Base-by-base conservation (phyloP, 2,329 filamentous ascomycete genomes). In the Ophiosphaerella korrae region DNA sequence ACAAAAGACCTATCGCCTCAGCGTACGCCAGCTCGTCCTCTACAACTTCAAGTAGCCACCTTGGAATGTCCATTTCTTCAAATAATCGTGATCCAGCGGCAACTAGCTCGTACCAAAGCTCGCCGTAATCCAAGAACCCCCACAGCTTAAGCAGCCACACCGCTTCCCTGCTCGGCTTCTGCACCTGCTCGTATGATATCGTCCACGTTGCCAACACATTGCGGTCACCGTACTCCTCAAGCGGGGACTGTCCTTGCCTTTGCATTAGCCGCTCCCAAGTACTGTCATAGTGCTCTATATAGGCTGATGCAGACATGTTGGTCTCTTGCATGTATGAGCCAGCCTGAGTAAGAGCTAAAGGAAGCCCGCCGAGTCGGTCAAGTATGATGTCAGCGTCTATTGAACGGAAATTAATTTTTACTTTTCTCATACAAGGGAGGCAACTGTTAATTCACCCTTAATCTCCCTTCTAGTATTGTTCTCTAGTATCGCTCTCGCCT, bases 271-370 rank as follows among this genome's bases (percentile, higher is more conserved):
- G 64, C 70, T 38, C 60, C 53, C 45, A 73, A 35, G 53, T 81
- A 77, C 8, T 69, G 41, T 14, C 66, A 26, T 43, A 79, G 60
- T 60, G 80, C 80, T 43, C 75, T 54, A 2, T 37, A 46, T 31
- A 71, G 66, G 21, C 50, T 74, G 1, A 64, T 72, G 38, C 70
- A 50, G 23, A 71, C 68, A 45, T 75, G 53, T 38, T 67, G 50
- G 24, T 55, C 55, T 48, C 55, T 21, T 29, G 45, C 37, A 82
- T 71, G 52, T 77, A 82, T 1, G 75, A 68, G 5, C 77, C 77
- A 14, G 79, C 78, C 13, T 77, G 74, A 4, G 77, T 63, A 13
- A 82, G 70, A 1, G 78, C 78, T 26, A 82, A 70, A 11, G 77
- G 78, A 24, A 80, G 72, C 4, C 79, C 75, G 50, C 77, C 73